Evolutionary conservation across 2,329 filamentous ascomycete species (phyloP).

Genomic region (Tolypocladium ophioglossoides): DNA sequence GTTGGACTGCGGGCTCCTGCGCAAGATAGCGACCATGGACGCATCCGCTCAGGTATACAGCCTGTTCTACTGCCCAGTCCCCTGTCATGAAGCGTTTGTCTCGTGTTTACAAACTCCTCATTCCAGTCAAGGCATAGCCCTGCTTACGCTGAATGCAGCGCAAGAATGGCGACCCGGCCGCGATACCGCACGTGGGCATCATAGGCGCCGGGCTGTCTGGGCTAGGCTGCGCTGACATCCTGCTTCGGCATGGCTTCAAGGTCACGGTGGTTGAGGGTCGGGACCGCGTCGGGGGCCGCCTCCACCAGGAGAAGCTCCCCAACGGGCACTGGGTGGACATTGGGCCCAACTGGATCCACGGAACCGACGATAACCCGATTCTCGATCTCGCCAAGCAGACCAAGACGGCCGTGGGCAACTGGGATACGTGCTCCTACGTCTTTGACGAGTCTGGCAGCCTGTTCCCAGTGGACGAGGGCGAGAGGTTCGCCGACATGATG

Average conservation of each 20-base stretch:
- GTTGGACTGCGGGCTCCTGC: constrained; percentile 18
- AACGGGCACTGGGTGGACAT: constrained; percentile 42
- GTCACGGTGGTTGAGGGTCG: constrained; percentile 63
- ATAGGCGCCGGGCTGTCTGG: constrained; percentile 62
- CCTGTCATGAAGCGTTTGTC: neutral
- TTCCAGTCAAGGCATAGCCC: constrained; percentile 6
- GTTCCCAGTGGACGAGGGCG: constrained; percentile 34
- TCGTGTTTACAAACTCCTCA: neutral
- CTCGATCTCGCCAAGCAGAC: constrained; percentile 54
- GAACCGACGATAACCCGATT: constrained; percentile 60
- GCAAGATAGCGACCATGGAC: constrained; percentile 18
- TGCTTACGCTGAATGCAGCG: constrained; percentile 11
- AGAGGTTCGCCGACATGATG: constrained; percentile 40
- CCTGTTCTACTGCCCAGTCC: neutral
- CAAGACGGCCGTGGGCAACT: constrained; percentile 34
- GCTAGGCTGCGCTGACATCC: constrained; percentile 58
- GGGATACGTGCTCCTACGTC: constrained; percentile 42
- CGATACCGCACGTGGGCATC: constrained; percentile 48
- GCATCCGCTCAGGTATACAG: constrained; percentile 24
- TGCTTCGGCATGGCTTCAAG: constrained; percentile 52
- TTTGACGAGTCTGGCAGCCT: constrained; percentile 45
- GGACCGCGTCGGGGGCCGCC: constrained; percentile 54
- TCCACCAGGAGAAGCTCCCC: constrained; percentile 39
- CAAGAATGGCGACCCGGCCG: constrained; percentile 5
- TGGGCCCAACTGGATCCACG: constrained; percentile 76